These are phyloP conservation scores for Alternaria brassicicola DNA, from an alignment of 2,329 filamentous ascomycete genomes.

Conservation along the genomic window DNA sequence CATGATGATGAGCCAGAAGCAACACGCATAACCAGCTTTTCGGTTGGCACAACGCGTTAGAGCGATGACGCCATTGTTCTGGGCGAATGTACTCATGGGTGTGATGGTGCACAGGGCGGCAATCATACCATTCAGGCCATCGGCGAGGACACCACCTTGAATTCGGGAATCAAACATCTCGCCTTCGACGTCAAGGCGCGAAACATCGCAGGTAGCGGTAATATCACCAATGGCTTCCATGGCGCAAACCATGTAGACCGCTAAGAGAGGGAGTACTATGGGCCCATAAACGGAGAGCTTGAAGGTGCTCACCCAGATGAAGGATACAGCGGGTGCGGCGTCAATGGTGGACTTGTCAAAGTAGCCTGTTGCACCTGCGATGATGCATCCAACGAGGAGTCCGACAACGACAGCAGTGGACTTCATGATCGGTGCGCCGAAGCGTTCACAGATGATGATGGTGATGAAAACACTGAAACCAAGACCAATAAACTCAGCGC, in stretches of 20 bases:
- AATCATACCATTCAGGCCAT: conserved; percentile 76
- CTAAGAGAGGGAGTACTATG: conserved; percentile 72
- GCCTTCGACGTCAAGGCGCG: conserved; percentile 74
- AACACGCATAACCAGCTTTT: conserved; percentile 78
- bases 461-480: conserved; percentile 81
- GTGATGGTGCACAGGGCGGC: conserved; percentile 80
- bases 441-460: conserved; percentile 80
- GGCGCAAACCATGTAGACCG: conserved; percentile 69
- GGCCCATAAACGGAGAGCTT: conserved; percentile 73
- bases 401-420: conserved; percentile 77
- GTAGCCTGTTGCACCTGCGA: conserved; percentile 78
- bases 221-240: conserved; percentile 83
- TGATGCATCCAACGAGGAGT: conserved; percentile 76
- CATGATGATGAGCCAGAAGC: conserved; percentile 78
- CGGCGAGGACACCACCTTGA: conserved; percentile 78
- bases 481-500: conserved; percentile 76
- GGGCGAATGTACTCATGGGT: conserved; percentile 67
- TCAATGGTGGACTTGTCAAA: conserved; percentile 77
- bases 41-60: conserved; percentile 82
- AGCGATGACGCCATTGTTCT: conserved; percentile 60
- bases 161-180: conserved; percentile 75
- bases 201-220: conserved; percentile 82
- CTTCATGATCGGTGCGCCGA: conserved; percentile 85
- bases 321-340: conserved; percentile 71
- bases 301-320: conserved; percentile 82